A percentile compares a stretch with the other conserved stretches of the same genome.
phyloP scores from a whole-genome alignment of 139 green algal species.

The Pleodorina starrii region DNA sequence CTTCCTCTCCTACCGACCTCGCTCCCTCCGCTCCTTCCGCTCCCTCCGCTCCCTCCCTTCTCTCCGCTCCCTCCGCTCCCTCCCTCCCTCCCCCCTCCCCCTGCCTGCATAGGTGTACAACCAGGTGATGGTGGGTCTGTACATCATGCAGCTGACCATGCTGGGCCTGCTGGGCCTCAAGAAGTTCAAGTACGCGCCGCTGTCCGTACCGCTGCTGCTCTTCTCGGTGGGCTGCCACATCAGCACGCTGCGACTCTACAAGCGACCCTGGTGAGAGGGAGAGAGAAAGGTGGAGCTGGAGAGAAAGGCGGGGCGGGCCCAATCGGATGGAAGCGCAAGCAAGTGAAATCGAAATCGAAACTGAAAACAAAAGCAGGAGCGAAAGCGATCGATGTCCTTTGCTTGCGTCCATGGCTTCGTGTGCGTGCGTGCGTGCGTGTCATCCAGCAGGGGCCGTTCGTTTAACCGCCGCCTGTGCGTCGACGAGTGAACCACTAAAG shows the following conservation, averaged over 20 bases:
- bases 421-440: too few species aligned
- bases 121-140: conserved; percentile 51
- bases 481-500: too few species aligned
- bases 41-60: background rate
- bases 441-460: too few species aligned
- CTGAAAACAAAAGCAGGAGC: too few species aligned
- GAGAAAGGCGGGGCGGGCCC: too few species aligned
- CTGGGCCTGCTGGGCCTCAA: conserved; percentile 25
- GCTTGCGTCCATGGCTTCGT: too few species aligned
- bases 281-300: too few species aligned
- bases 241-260: background rate
- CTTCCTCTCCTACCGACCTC: background rate
- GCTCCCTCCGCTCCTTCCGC: too few species aligned
- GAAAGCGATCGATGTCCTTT: too few species aligned
- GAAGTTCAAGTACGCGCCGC: background rate
- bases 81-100: background rate
- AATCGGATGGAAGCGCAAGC: too few species aligned
- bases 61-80: background rate
- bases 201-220: conserved; percentile 40
- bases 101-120: conserved; percentile 31
- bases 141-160: conserved; percentile 51
- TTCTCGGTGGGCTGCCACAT: conserved; percentile 25
- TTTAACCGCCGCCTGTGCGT: too few species aligned
- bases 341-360: too few species aligned
- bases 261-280: conserved; percentile 22